phyloP scores from a whole-genome alignment of 495 filamentous ascomycete genomes.

The Barbatosphaeria neglecta region DNA sequence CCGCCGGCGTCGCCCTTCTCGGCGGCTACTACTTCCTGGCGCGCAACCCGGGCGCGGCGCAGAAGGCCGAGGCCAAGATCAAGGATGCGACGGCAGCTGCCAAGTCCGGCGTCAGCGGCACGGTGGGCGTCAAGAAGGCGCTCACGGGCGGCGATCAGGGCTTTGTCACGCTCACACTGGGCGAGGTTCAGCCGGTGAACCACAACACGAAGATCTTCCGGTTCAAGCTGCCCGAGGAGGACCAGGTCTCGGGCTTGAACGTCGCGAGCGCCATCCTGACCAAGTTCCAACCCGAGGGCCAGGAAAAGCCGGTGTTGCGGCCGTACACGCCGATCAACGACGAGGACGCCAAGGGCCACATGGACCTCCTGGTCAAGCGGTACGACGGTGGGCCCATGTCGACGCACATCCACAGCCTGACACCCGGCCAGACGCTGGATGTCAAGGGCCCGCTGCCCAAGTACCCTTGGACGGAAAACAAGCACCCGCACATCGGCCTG shows the following conservation, averaged over 20 bases:
- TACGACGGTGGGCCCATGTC: conserved; percentile 90
- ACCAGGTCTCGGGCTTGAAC: conserved; percentile 69
- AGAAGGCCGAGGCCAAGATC: conserved; percentile 37
- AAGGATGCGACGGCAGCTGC: conserved; percentile 27
- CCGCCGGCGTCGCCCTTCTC: conserved; percentile 24
- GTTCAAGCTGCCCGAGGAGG: conserved; percentile 71
- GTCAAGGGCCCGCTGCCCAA: conserved; percentile 95
- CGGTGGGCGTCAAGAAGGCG: conserved; percentile 34
- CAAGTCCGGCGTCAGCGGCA: conserved; percentile 9
- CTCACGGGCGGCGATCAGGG: conserved; percentile 83
- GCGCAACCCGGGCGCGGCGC: conserved; percentile 28
- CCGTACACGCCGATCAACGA: conserved; percentile 90
- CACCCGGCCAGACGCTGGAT: conserved; percentile 63
- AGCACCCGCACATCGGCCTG: conserved; percentile 86
- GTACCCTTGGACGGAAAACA: conserved; percentile 84
- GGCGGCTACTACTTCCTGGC: conserved; percentile 43
- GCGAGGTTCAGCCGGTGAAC: conserved; percentile 64
- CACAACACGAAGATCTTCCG: conserved; percentile 83
- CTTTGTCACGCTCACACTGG: conserved; percentile 68
- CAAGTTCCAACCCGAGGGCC: conserved; percentile 67
- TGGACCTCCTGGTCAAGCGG: conserved; percentile 84
- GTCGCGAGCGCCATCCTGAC: conserved; percentile 79
- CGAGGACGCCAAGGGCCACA: conserved; percentile 64
- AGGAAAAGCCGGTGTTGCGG: conserved; percentile 72
- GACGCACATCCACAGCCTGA: conserved; percentile 73